Evolutionary conservation across 805 yeast species (phyloP).

Genomic region (Clavispora phyllophila): DNA sequence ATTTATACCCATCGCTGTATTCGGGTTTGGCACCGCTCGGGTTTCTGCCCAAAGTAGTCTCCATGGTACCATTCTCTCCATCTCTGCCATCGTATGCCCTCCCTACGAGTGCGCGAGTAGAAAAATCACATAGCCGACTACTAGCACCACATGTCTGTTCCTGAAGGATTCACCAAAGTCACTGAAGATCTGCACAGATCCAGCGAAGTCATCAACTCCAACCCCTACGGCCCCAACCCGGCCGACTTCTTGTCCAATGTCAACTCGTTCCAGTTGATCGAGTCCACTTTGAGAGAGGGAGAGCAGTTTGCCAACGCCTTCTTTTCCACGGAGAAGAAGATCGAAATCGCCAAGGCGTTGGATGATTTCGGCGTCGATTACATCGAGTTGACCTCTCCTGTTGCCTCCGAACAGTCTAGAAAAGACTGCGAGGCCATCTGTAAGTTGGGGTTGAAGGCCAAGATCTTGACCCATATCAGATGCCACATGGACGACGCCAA

Average conservation of each 20-base stretch:
- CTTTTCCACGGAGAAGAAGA: conserved; percentile 89
- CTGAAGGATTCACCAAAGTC: conserved; percentile 33
- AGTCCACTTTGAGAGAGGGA: conserved; percentile 95
- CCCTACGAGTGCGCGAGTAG: neutral
- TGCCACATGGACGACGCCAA: conserved; percentile 99
- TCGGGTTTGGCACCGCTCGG: too few relatives aligned
- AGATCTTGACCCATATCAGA: conserved; percentile 92
- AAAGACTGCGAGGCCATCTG: conserved; percentile 96
- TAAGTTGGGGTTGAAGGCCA: conserved; percentile 92
- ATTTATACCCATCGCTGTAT: too few relatives aligned
- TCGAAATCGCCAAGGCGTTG: conserved; percentile 93
- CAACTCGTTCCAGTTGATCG: conserved; percentile 82
- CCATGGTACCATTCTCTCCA: too few relatives aligned
- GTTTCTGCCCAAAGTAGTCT: too few relatives aligned
- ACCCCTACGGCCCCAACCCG: conserved; percentile 96
- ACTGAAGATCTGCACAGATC: conserved; percentile 29
- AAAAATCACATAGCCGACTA: neutral
- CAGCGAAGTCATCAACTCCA: conserved; percentile 24
- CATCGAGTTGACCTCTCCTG: conserved; percentile 96
- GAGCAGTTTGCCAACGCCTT: conserved; percentile 98
- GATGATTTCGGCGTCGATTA: conserved; percentile 98
- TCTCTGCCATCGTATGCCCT: too few relatives aligned
- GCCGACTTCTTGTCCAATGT: conserved; percentile 89
- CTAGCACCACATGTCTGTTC: conserved; percentile 19
- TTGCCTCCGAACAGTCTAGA: conserved; percentile 92